Conservation (phyloP, 1,284 basidiomycete species). For the Erythrobasidium hasegawianum region DNA sequence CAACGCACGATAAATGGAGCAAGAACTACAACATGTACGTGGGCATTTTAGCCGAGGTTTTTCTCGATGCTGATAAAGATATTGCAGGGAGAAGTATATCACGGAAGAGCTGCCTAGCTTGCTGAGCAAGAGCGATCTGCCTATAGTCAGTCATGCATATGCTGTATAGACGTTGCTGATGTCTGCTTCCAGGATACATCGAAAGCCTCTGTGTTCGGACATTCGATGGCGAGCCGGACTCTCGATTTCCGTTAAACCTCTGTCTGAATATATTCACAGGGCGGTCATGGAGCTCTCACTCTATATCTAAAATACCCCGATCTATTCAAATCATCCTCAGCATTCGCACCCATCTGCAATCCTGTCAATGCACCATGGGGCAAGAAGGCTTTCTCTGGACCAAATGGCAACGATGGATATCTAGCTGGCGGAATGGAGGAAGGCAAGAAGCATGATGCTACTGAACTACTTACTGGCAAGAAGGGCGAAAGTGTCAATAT, state of each 20-base stretch:
- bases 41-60: background rate
- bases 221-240: slow-evolving; percentile 49
- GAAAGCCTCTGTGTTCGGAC: slow-evolving; percentile 69
- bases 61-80: background rate
- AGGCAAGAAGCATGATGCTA: slow-evolving; percentile 78
- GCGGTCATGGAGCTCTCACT: slow-evolving; percentile 90
- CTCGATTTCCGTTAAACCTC: too few species aligned
- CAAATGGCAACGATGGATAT: slow-evolving; percentile 59
- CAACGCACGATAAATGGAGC: slow-evolving; percentile 70
- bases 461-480: slow-evolving; percentile 68
- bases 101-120: slow-evolving; percentile 75
- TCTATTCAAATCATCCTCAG: slow-evolving; percentile 78
- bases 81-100: slow-evolving; percentile 60
- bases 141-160: slow-evolving; percentile 53
- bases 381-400: slow-evolving; percentile 70
- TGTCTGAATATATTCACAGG: too few species aligned
- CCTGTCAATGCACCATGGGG: slow-evolving; percentile 88
- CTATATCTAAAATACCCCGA: slow-evolving; percentile 71
- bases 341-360: slow-evolving; percentile 88
- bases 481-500: slow-evolving; percentile 60
- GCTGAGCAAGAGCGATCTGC: slow-evolving; percentile 64
- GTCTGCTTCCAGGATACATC: slow-evolving; percentile 59
- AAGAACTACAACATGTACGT: slow-evolving; percentile 82
- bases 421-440: slow-evolving; percentile 72
- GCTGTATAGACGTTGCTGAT: too few species aligned